Conservation (phyloP, 192 early-diverging fungal genomes). For the Glomus cerebriforme region DNA sequence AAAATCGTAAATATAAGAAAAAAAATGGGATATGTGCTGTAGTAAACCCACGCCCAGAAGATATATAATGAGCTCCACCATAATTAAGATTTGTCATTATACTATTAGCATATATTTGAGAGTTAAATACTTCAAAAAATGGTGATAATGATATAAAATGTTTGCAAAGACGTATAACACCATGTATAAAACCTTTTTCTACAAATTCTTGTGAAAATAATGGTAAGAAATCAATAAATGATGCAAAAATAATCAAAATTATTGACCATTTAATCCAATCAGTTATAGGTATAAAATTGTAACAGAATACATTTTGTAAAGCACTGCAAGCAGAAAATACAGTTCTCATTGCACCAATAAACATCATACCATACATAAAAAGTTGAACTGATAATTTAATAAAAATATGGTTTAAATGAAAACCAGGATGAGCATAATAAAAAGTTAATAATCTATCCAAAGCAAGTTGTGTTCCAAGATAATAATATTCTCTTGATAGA, state of each 20-base stretch:
- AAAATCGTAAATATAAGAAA: slow-evolving; percentile 75
- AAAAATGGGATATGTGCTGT: slow-evolving; percentile 76
- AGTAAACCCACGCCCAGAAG: slow-evolving; percentile 83
- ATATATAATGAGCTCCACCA: slow-evolving; percentile 84
- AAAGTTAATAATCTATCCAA: slow-evolving; percentile 86
- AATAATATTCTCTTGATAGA: slow-evolving; percentile 91
- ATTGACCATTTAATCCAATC: slow-evolving; percentile 85
- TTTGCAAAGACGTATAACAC: slow-evolving; percentile 70
- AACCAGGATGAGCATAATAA: slow-evolving; percentile 87
- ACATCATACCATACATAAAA: slow-evolving; percentile 77
- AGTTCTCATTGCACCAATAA: slow-evolving; percentile 71
- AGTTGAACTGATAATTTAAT: slow-evolving; percentile 82
- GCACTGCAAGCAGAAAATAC: slow-evolving; percentile 62
- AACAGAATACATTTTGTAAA: slow-evolving; percentile 55
- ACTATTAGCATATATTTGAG: slow-evolving; percentile 82
- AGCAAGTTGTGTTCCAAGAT: slow-evolving; percentile 81
- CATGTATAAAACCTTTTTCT: slow-evolving; percentile 76
- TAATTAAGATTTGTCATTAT: slow-evolving; percentile 78
- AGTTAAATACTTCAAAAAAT: slow-evolving; percentile 84
- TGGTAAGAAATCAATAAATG: slow-evolving; percentile 80
- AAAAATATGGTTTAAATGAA: slow-evolving; percentile 89
- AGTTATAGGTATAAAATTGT: slow-evolving; percentile 70
- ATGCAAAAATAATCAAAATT: slow-evolving; percentile 78
- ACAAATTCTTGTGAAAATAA: slow-evolving; percentile 83
- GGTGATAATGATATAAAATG: slow-evolving; percentile 83